phyloP scores from a whole-genome alignment of 2,329 filamentous ascomycete species.

The Ceratocystis lukuohia region DNA sequence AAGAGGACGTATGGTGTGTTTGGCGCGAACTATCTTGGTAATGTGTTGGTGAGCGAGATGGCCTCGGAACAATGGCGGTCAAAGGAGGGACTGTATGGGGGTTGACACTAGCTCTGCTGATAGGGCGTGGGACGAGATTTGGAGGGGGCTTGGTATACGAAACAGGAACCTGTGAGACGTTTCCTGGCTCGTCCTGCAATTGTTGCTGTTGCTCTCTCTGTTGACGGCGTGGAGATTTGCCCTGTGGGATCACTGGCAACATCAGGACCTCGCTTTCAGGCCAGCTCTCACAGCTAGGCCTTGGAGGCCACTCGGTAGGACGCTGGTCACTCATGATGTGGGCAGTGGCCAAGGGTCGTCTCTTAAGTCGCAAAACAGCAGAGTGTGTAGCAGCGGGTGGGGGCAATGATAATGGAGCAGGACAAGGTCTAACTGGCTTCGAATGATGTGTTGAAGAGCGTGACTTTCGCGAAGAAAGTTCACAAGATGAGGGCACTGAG shows the following conservation, averaged over 20 bases:
- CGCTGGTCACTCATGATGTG: slow-evolving; percentile 1
- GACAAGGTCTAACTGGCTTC: background rate
- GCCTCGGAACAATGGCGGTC: slow-evolving; percentile 21
- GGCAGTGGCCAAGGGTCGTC: background rate
- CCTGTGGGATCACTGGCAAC: slow-evolving; percentile 40
- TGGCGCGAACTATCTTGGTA: slow-evolving; percentile 33
- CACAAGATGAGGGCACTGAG: background rate
- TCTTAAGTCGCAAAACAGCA: background rate
- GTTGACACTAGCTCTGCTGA: slow-evolving; percentile 9
- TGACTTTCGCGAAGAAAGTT: background rate
- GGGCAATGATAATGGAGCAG: background rate
- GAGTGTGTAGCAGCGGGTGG: background rate
- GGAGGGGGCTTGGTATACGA: background rate
- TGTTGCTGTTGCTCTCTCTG: background rate
- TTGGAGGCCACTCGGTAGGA: slow-evolving; percentile 12
- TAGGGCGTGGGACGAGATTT: slow-evolving; percentile 1
- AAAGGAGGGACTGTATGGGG: slow-evolving; percentile 1
- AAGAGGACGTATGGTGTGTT: slow-evolving; percentile 29
- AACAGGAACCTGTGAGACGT: slow-evolving; percentile 9
- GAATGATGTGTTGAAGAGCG: background rate
- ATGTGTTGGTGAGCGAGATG: slow-evolving; percentile 31
- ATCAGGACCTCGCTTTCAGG: slow-evolving; percentile 19
- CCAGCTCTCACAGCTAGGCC: slow-evolving; percentile 14
- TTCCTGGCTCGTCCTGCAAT: background rate
- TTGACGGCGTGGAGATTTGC: slow-evolving; percentile 28